Base-by-base conservation (phyloP, 257 asterid species). In the Solanum corneliomulleri region DNA sequence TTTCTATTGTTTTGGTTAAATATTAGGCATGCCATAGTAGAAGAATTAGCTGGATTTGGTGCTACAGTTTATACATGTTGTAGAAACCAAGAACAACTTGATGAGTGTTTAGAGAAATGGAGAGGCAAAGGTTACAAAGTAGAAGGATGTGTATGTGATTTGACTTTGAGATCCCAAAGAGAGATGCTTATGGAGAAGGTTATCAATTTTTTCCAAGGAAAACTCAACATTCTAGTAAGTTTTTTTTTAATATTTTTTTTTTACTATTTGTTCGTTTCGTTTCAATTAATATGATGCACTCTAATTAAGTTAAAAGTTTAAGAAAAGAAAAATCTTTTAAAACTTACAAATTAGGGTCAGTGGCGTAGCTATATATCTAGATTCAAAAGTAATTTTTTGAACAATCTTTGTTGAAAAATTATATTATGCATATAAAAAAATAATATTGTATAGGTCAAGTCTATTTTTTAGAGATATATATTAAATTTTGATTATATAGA, bases 171-270 rank as follows among this genome's bases (percentile, higher is more conserved):
- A 39, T 18, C 87, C 33, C 89, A 91, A 25, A 83, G 91, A 1
- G 87, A 88, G 41, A 83, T 89, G 87, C 87, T 91, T 3, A 84
- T 91, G 45, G 71, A 88, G 13, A 84, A 78, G 3, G 93, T 91
- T 69, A 47, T 84, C 60, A 70, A 82, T 33, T 52, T 44, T 44
- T 91, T 91, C 62, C 25, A 77, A 21, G 91, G 89, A 62, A 91
- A 91, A 42, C 88, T 91, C 81, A 91, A 86, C 13, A 91, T 91
- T 76, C 88, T 91, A 33, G 93, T 89, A 83, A 89, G 93, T 85
- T 58, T 18, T 85, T 58, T 18, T 72, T 35, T 35, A 35, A 2
- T 35, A 4, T 4, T 35, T 35, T 35, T 35, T 5, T 35, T 35
- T 60, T 21, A 10, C 35, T 23, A 60, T 2, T 23, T 47, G 1